Conservation (phyloP, 2,329 filamentous ascomycete species). For the Fusarium sp. region DNA sequence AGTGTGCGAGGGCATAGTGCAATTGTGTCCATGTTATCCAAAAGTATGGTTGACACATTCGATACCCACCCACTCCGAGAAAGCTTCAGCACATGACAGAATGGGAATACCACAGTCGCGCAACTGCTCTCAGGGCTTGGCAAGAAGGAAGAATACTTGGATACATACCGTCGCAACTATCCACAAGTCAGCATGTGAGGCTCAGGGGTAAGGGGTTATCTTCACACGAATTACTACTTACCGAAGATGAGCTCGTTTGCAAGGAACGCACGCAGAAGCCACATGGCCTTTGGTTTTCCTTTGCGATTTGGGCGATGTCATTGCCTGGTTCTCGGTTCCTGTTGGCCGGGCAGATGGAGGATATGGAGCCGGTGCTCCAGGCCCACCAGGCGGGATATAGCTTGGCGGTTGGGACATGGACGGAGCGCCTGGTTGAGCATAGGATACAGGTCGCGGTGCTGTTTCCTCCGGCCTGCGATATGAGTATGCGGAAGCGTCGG, state of each 20-base stretch:
- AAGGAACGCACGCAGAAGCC: constrained; percentile 85
- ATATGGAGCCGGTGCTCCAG: constrained; percentile 34
- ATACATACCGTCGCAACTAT: constrained; percentile 73
- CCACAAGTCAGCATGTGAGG: constrained; percentile 19
- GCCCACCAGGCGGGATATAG: constrained; percentile 35
- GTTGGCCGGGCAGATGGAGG: constrained; percentile 46
- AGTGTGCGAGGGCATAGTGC: not conserved
- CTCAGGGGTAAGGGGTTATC: not conserved
- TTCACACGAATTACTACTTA: constrained; percentile 46
- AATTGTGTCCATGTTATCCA: not conserved
- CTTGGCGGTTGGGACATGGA: constrained; percentile 32
- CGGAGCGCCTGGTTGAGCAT: constrained; percentile 34
- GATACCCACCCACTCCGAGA: not conserved
- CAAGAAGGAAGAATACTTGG: not conserved
- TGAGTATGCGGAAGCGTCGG: constrained; percentile 36
- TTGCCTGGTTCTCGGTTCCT: constrained; percentile 57
- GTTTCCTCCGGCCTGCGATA: constrained; percentile 42
- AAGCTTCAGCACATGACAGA: not conserved
- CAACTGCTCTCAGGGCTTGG: not conserved
- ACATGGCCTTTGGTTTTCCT: constrained; percentile 83
- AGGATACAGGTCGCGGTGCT: constrained; percentile 38
- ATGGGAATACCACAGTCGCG: not conserved
- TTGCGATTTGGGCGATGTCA: constrained; percentile 68
- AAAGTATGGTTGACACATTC: not conserved
- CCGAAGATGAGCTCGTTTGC: constrained; percentile 84